phyloP scores from a whole-genome alignment of 2,329 filamentous ascomycete species.

The Didymella pomorum region DNA sequence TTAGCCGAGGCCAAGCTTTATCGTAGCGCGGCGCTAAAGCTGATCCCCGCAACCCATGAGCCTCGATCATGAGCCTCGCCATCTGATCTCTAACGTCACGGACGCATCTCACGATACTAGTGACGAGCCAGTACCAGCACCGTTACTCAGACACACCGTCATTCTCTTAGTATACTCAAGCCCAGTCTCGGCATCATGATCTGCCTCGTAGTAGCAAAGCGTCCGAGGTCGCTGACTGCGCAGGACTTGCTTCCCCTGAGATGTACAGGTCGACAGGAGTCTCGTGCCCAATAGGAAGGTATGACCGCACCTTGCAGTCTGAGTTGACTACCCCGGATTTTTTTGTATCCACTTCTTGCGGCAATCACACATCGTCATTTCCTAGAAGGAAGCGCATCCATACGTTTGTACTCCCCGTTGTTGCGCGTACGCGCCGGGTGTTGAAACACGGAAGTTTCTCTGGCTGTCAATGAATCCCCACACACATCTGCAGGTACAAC shows the following conservation, averaged over 20 bases:
- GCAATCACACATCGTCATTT: conserved; percentile 9
- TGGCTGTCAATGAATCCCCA: conserved; percentile 8
- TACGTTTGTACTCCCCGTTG: conserved; percentile 7
- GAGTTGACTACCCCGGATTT: conserved; percentile 9
- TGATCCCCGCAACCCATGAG: conserved; percentile 18
- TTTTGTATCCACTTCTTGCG: neutral
- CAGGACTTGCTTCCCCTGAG: conserved; percentile 1
- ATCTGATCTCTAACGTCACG: conserved; percentile 21
- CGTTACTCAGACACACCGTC: conserved; percentile 18
- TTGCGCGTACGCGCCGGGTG: conserved; percentile 14
- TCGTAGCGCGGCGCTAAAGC: conserved; percentile 1
- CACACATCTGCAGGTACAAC: conserved; percentile 18
- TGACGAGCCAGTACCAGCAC: conserved; percentile 14
- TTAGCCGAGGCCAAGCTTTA: conserved; percentile 13
- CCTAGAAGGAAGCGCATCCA: conserved; percentile 8
- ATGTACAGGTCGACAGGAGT: conserved; percentile 8
- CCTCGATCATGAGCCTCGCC: conserved; percentile 15
- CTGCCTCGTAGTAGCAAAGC: neutral
- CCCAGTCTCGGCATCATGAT: conserved; percentile 10
- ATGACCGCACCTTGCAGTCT: neutral
- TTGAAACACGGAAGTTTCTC: conserved; percentile 1
- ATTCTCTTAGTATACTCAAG: conserved; percentile 1
- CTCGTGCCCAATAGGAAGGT: conserved; percentile 17
- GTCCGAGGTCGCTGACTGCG: conserved; percentile 3
- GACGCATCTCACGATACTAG: conserved; percentile 19